Evolutionary conservation across 768 basidiomycete species (phyloP).

Genomic region (Rhizopogon roseolus): DNA sequence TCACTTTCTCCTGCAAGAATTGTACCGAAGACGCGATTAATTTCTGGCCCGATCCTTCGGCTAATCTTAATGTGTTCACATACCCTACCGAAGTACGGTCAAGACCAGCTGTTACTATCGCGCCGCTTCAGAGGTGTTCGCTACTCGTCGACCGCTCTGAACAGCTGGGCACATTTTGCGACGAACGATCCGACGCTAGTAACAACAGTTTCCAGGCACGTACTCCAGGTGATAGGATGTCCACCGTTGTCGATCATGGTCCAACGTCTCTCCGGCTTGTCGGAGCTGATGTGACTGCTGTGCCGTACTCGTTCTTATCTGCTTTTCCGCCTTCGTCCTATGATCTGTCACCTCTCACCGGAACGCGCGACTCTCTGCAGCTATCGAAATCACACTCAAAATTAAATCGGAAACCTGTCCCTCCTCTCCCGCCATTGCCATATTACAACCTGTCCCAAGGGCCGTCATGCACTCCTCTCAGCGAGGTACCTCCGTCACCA

Average conservation of each 20-base stretch:
- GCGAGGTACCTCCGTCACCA: background rate
- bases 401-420: slow-evolving; percentile 10
- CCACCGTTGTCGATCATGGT: background rate
- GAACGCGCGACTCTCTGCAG: slow-evolving; percentile 25
- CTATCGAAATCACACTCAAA: slow-evolving; percentile 12
- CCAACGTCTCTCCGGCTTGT: slow-evolving; percentile 21
- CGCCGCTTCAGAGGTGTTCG: background rate
- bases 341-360: slow-evolving; percentile 17
- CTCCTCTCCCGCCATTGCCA: slow-evolving; percentile 19
- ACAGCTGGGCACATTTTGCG: slow-evolving; percentile 7
- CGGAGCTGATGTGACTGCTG: slow-evolving; percentile 7
- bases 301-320: slow-evolving; percentile 20
- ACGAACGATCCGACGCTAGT: slow-evolving; percentile 1
- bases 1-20: slow-evolving; percentile 4
- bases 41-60: background rate
- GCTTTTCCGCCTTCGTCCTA: slow-evolving; percentile 13
- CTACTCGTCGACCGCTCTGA: background rate
- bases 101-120: background rate
- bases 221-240: background rate
- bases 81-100: background rate
- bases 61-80: background rate
- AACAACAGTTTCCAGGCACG: background rate
- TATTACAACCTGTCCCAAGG: slow-evolving; percentile 2
- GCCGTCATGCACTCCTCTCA: background rate
- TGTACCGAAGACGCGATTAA: background rate